Evolutionary conservation across 345 rosid species (phyloP), one percentile per base, ranked within the genome.

Genomic region (Citropsis articulata): DNA sequence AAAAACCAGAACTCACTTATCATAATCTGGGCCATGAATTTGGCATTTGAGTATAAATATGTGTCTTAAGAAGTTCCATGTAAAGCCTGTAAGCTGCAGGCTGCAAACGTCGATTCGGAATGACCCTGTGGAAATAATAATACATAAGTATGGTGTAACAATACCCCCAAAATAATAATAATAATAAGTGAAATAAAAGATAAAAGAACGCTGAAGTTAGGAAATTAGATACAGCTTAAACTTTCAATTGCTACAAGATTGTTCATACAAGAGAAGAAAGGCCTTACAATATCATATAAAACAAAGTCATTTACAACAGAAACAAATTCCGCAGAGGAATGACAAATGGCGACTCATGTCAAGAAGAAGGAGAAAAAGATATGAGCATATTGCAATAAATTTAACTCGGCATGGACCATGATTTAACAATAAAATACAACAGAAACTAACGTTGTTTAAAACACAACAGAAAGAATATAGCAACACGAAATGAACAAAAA

Each of bases 51-150:
- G 84, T 6, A 80, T 62, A 82, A 91, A 90, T 45, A 86, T 91
- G 62, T 92, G 84, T 79, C 98, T 86, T 91, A 50, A 93, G 86
- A 18, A 96, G 95, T 82, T 96, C 99, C 88, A 92, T 57, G 81
- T 91, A 94, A 45, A 96, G 91, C 78, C 98, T 89, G 76, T 91
- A 96, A 16, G 98, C 97, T 6, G 89, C 91, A 24, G 87, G 88
- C 60, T 87, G 95, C 35, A 83, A 81, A 73, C 60, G 72, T 78
- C 99, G 85, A 36, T 73, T 78, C 18, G 98, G 92, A 76, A 91
- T 81, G 74, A 94, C 91, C 78, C 99, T 96, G 89, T 28, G 71
- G 67, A 38, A 59, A 78, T 40, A 73, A 78, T 24, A 55, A 75
- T n/a, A 71, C 45, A 53, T 70, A 19, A 69, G 64, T 69, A 25